Evolutionary conservation across 768 basidiomycete species (phyloP), one percentile per base, ranked within the genome.

Genomic region (Xerocomellus chrysenteron): DNA sequence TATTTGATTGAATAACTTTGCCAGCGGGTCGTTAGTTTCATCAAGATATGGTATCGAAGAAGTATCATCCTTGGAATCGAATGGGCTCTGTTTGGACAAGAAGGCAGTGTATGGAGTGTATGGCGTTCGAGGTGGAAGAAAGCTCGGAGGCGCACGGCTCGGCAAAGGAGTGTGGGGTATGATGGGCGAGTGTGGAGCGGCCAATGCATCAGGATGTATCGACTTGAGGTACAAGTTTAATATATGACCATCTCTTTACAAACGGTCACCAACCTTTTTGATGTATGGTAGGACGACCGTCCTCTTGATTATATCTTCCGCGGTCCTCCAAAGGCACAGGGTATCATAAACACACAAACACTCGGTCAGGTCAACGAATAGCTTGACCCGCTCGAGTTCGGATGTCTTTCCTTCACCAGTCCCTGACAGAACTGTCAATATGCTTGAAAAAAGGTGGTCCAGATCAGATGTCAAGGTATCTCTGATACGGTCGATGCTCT

Each of bases 401-500:
- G 78, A 67, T n/a, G 75, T 67, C 67, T 79, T 83, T 36, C 72
- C 76, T 26, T 80, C 77, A 41, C 72, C 74, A 53, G 79, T 80
- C 24, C 78, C 72, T 1, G 79, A 78, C 51, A 90, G 70, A 4
- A 80, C 64, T 4, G 74, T 57, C 37, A 96, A 70, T 3, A 84
- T 83, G 7, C 78, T 75, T 2, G 85, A 79, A 66, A 97, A 94
- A 8, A 95, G 72, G 58, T 88, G 84, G 60, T 97, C 89, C 9
- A 98, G 81, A 67, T 96, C 94, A 4, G 86, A 87, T 4, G 88
- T 90, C 24, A 99, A 73, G 0, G 93, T 92, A 14, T 87, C 84
- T 57, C 88, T 86, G 62, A 98, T 89, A 17, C 88, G 82, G 61
- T 90, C 86, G 48, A 98, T 84, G 45, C 90, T 83, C 96, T 88